Evolutionary conservation across 345 rosid species (phyloP).

Genomic region (Hibiscus mutabilis): DNA sequence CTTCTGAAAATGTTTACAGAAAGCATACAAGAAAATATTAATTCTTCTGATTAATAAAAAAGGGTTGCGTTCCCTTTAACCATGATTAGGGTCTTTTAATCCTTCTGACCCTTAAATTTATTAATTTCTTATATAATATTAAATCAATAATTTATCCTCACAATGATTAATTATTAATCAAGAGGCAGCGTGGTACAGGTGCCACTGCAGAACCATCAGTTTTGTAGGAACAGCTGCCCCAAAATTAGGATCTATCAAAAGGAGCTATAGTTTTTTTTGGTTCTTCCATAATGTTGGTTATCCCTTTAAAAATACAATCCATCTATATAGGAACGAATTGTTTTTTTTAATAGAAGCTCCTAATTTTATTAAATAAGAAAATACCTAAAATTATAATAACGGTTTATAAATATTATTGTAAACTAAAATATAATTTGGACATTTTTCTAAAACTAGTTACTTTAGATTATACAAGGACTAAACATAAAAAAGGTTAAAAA

Average conservation of each 20-base stretch:
- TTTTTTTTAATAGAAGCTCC: too few species aligned
- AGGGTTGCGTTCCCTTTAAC: too few species aligned
- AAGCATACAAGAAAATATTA: not conserved
- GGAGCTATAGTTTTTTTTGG: not conserved
- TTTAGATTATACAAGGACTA: too few species aligned
- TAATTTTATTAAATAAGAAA: too few species aligned
- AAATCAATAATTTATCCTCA: not conserved
- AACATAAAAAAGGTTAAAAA: too few species aligned
- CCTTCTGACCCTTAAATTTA: not conserved
- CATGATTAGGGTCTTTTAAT: not conserved
- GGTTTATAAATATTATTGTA: too few species aligned
- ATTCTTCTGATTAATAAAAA: not conserved
- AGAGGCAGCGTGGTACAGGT: not conserved
- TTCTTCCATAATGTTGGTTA: not conserved
- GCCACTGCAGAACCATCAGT: constrained; percentile 8
- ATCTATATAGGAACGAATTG: too few species aligned
- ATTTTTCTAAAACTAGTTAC: too few species aligned
- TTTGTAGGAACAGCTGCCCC: constrained; percentile 25
- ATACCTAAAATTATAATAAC: too few species aligned
- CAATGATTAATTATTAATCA: not conserved
- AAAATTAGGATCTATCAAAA: constrained; percentile 32
- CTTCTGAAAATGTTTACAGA: constrained; percentile 14
- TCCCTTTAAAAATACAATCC: not conserved
- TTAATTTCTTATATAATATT: not conserved
- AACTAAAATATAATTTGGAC: too few species aligned